Evolutionary conservation across 106 monocot species (phyloP), one percentile per base, ranked within the genome.

Genomic region (Allium sativum): DNA sequence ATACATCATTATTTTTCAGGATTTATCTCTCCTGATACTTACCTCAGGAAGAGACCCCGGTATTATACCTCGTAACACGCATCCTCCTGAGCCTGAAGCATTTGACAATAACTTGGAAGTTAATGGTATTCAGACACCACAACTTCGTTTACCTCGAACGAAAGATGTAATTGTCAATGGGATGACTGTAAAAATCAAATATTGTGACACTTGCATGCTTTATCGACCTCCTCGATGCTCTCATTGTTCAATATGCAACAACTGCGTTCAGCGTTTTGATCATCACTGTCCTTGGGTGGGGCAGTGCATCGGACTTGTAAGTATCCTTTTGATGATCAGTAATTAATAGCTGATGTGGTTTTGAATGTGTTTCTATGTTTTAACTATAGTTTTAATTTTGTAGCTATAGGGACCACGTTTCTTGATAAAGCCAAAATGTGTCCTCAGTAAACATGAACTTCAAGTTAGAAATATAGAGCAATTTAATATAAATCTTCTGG

Each of bases 261-360:
- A 93, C 70, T 93, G 92, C 47, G 93, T 93, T 43, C 70, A 89
- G 66, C 82, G 85, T 20, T 94, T 95, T 61, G 94, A 95, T 56
- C 94, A 95, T 71, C 94, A 95, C 62, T 95, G 94, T 44, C 94
- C 94, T 12, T 95, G 94, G 94, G 94, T 95, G 63, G 94, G 94
- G 12, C 94, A 95, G 62, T 95, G 94, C 73, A 95, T 95, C 54
- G 94, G 94, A 21, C 72, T 84, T 66, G 94, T 95, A 71, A 84
- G 86, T 81, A 48, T 31, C 5, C 31, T 31, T 31, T 31, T 31
- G 31, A 31, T 0, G 31, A 31, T 31, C 31, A 31, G 31, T 31
- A 31, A 31, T 31, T 2, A 31, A 31, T 31, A 31, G 31, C 31
- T 31, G 31, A 31, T 31, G 2, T 31, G 31, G 31, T 31, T 31